Base-by-base conservation (phyloP, 2,329 filamentous ascomycete species). In the Escovopsis sp. region DNA sequence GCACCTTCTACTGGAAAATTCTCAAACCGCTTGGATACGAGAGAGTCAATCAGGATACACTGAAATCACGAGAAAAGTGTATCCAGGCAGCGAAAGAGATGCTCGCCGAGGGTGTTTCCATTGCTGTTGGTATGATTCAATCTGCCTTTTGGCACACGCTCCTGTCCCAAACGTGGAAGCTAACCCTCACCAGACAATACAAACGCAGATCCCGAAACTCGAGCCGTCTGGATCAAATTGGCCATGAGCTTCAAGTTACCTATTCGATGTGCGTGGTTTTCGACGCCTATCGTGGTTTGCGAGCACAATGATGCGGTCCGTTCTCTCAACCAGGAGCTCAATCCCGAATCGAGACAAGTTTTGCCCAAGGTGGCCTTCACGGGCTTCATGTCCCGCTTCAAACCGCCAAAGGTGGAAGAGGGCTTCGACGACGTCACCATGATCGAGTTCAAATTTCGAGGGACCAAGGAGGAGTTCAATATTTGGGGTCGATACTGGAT, bases 101-200 rank as follows among this genome's bases (percentile, higher is more conserved):
- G 32, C 62, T 96, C 29, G 56, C 66, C 28, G 65, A 71, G 17
- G 76, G 78, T 2, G 65, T 65, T 16, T 81, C 82, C 3, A 74
- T 94, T 4, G 84, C 69, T 18, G 69, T 96, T 39, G 85, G 84
- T 90, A 66, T 45, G 75, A 63, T 25, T 8, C 21, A n/a, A n/a
- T n/a, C n/a, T n/a, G n/a, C n/a, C n/a, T n/a, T n/a, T n/a, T n/a
- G n/a, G n/a, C n/a, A n/a, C n/a, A n/a, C n/a, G n/a, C n/a, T n/a
- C n/a, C n/a, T n/a, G n/a, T n/a, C n/a, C n/a, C n/a, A n/a, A n/a
- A n/a, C n/a, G n/a, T n/a, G n/a, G n/a, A n/a, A n/a, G n/a, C n/a
- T n/a, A n/a, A n/a, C n/a, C n/a, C n/a, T n/a, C n/a, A 30, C 37
- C 34, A 90, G 90, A 98, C 57, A 96, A 94, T 55, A 96, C 90